phyloP scores from a whole-genome alignment of 2,329 filamentous ascomycete genomes.

The Didymosphaeria variabile region DNA sequence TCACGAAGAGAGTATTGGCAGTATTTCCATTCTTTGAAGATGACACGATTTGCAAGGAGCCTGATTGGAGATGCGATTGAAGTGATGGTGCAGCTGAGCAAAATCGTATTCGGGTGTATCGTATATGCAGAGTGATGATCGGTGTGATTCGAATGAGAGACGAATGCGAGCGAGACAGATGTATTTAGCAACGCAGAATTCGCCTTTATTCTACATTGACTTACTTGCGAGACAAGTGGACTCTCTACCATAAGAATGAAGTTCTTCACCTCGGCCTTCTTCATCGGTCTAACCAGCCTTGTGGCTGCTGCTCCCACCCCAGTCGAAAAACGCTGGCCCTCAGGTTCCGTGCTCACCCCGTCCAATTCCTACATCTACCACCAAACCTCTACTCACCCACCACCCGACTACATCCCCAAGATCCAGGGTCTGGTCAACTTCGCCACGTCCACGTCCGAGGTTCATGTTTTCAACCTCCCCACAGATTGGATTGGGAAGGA shows the following conservation, averaged over 20 bases:
- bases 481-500: not conserved
- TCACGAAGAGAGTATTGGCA: not conserved
- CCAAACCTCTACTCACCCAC: not conserved
- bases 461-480: slow-evolving; percentile 6
- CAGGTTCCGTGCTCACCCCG: not conserved
- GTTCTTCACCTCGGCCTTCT: not conserved
- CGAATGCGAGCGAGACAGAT: not conserved
- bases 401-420: slow-evolving; percentile 6
- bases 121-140: not conserved
- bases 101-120: slow-evolving; percentile 5
- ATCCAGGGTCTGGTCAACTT: slow-evolving; percentile 1
- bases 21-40: not conserved
- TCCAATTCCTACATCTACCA: not conserved
- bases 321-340: slow-evolving; percentile 2
- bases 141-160: not conserved
- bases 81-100: slow-evolving; percentile 3
- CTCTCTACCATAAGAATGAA: not conserved
- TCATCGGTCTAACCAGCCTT: not conserved
- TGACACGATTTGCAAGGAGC: not conserved
- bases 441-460: not conserved
- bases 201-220: no score
- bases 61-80: not conserved
- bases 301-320: not conserved
- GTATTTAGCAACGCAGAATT: not conserved
- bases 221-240: not conserved